Conservation (phyloP, 2,329 filamentous ascomycete species). For the Periglandula ipomoeae region DNA sequence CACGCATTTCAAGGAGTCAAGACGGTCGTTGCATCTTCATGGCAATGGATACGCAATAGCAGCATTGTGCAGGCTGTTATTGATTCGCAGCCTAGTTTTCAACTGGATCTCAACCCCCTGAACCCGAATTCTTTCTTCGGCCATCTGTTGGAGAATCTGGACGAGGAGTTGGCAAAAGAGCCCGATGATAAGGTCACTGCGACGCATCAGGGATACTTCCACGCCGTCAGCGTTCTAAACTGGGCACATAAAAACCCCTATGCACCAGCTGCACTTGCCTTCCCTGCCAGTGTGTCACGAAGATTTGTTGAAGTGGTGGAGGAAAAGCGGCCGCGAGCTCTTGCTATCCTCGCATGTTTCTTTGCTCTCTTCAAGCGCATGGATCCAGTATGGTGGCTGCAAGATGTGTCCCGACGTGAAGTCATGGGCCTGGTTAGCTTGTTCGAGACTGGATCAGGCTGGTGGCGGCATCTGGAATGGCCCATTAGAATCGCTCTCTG, state of each 20-base stretch:
- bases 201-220: slow-evolving; percentile 46
- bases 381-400: slow-evolving; percentile 59
- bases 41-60: slow-evolving; percentile 53
- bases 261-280: slow-evolving; percentile 48
- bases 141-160: slow-evolving; percentile 47
- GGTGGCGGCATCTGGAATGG: slow-evolving; percentile 55
- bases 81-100: slow-evolving; percentile 53
- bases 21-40: slow-evolving; percentile 53
- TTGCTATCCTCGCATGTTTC: slow-evolving; percentile 57
- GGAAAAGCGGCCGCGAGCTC: slow-evolving; percentile 48
- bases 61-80: slow-evolving; percentile 51
- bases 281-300: slow-evolving; percentile 55
- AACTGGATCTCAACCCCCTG: slow-evolving; percentile 46
- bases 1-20: slow-evolving; percentile 61
- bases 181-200: slow-evolving; percentile 19
- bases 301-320: slow-evolving; percentile 52
- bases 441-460: slow-evolving; percentile 48
- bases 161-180: slow-evolving; percentile 41
- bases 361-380: slow-evolving; percentile 56
- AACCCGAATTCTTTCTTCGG: slow-evolving; percentile 49
- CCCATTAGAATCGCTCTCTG: slow-evolving; percentile 50
- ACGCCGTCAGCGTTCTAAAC: slow-evolving; percentile 56
- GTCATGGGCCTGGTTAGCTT: slow-evolving; percentile 53
- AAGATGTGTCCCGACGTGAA: slow-evolving; percentile 56
- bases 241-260: slow-evolving; percentile 55